Evolutionary conservation across 2,329 filamentous ascomycete species (phyloP).

Genomic region (Colletotrichum camelliae): DNA sequence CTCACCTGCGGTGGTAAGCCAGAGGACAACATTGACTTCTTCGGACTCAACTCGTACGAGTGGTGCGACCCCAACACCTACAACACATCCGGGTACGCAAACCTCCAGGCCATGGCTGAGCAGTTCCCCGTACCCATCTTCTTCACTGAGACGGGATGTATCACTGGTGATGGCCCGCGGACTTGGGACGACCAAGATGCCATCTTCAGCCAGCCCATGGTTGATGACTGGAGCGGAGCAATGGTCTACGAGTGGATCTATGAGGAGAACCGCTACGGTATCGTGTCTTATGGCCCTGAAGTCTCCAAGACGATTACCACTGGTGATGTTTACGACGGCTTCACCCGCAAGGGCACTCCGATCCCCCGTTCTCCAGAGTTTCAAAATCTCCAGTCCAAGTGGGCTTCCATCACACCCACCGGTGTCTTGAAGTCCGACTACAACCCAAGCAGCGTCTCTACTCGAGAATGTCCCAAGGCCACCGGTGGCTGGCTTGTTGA

Average conservation of each 20-base stretch:
- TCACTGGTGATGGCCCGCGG: conserved; percentile 61
- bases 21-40: conserved; percentile 80
- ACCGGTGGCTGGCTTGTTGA: conserved; percentile 77
- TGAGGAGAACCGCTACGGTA: conserved; percentile 82
- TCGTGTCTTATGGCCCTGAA: conserved; percentile 76
- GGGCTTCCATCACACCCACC: conserved; percentile 74
- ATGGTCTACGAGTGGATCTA: conserved; percentile 93
- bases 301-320: conserved; percentile 55
- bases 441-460: conserved; percentile 62
- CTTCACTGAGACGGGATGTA: conserved; percentile 90
- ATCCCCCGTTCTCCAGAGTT: conserved; percentile 79
- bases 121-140: conserved; percentile 84
- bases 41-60: conserved; percentile 84
- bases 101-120: conserved; percentile 69
- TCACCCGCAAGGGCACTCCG: conserved; percentile 73
- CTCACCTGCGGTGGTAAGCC: conserved; percentile 77
- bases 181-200: conserved; percentile 75
- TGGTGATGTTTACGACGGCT: conserved; percentile 69
- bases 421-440: conserved; percentile 73
- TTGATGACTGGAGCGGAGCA: conserved; percentile 72
- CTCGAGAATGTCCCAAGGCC: conserved; percentile 72
- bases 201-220: conserved; percentile 79
- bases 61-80: conserved; percentile 72
- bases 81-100: conserved; percentile 69
- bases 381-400: conserved; percentile 75